These are phyloP conservation scores for Solanum ossicruentum DNA, from an alignment of 257 asterid species.

Conservation along the genomic window DNA sequence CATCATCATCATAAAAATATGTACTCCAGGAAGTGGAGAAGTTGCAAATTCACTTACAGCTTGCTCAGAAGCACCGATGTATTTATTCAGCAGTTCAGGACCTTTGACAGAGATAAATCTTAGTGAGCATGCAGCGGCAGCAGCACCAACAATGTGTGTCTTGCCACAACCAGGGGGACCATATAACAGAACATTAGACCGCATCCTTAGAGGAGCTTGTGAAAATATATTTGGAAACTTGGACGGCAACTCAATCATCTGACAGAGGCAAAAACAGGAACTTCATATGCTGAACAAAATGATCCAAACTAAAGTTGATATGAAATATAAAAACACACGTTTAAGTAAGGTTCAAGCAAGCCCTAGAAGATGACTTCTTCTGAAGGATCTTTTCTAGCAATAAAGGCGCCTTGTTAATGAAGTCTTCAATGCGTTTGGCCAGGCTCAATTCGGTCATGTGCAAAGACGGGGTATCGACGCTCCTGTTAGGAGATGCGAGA, in stretches of 20 bases:
- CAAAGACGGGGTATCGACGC: no score
- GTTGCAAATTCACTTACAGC: conserved; percentile 47
- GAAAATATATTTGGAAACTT: conserved; percentile 72
- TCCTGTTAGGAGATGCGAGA: no score
- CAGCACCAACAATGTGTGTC: conserved; percentile 96
- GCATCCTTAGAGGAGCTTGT: conserved; percentile 86
- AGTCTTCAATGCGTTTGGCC: no score
- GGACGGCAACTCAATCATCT: conserved; percentile 97
- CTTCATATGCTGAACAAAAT: background rate
- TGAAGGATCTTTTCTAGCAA: no score
- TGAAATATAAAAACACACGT: background rate
- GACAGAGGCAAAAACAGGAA: conserved; percentile 1
- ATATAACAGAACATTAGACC: conserved; percentile 89
- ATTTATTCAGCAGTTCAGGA: conserved; percentile 91
- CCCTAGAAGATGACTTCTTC: background rate
- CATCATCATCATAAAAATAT: background rate
- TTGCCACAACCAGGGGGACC: conserved; percentile 99
- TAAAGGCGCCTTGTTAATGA: no score
- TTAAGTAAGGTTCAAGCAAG: background rate
- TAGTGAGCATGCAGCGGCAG: conserved; percentile 93
- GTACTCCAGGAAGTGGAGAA: background rate
- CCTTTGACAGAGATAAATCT: conserved; percentile 97
- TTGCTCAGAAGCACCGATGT: conserved; percentile 99
- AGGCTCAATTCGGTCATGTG: no score
- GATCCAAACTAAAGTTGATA: background rate